Percentiles rank a stretch among this genome's conserved stretches.
These are phyloP conservation scores for Monosporascus sp. DNA, from an alignment of 2,329 filamentous ascomycete genomes.

Conservation along the genomic window DNA sequence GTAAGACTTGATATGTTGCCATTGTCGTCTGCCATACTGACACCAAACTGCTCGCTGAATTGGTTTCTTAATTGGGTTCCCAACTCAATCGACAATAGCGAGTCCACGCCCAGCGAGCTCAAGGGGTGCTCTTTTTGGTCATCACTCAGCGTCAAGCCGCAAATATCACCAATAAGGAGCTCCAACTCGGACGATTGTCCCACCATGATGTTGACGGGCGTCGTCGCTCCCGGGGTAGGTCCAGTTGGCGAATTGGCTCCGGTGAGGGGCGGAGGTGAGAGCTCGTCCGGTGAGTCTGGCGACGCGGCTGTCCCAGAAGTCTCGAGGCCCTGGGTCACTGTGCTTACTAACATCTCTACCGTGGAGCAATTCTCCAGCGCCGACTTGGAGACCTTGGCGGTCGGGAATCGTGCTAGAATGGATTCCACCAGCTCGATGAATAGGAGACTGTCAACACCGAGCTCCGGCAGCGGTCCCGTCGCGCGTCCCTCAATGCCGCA, in stretches of 20 bases:
- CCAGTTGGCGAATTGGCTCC: background rate
- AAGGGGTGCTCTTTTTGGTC: constrained; percentile 6
- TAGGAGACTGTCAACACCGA: constrained; percentile 22
- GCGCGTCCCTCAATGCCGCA: constrained; percentile 44
- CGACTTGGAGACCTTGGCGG: background rate
- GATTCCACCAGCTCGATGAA: constrained; percentile 18
- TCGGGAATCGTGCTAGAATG: constrained; percentile 3
- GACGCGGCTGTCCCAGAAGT: too few relatives aligned
- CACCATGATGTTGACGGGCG: background rate
- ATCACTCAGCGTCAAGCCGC: constrained; percentile 16
- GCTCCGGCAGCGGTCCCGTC: constrained; percentile 11
- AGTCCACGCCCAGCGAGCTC: constrained; percentile 19
- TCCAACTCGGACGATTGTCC: constrained; percentile 1
- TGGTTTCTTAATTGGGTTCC: constrained; percentile 6
- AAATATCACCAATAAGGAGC: constrained; percentile 15
- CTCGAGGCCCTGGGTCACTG: constrained; percentile 9
- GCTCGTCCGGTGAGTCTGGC: background rate
- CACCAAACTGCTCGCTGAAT: constrained; percentile 13
- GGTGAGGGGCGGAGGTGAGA: background rate
- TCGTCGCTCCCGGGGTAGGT: background rate
- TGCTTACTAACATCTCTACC: background rate
- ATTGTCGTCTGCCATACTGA: constrained; percentile 11
- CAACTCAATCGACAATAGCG: constrained; percentile 19
- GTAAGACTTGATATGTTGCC: constrained; percentile 9
- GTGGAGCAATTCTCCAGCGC: constrained; percentile 4